phyloP scores from a whole-genome alignment of 257 asterid species.

The Solanum rostratum region DNA sequence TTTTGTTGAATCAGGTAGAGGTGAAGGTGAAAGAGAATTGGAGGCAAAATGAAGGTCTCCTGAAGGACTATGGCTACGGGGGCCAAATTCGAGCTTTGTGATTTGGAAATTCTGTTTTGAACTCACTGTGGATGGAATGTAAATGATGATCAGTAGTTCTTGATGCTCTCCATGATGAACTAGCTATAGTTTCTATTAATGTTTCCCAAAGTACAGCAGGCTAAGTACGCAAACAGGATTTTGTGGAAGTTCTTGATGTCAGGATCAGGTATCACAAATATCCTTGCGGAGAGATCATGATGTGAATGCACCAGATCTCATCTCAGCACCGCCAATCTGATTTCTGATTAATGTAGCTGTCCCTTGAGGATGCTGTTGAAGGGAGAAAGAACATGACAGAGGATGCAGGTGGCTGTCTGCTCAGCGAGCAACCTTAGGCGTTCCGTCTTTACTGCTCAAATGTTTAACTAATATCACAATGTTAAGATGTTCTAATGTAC shows the following conservation, averaged over 20 bases:
- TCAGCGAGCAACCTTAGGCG: not conserved
- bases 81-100: slow-evolving; percentile 70
- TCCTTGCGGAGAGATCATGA: not conserved
- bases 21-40: slow-evolving; percentile 92
- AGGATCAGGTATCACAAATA: not conserved
- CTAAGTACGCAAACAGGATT: not conserved
- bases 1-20: slow-evolving; percentile 42
- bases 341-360: not conserved
- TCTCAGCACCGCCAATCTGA: not conserved
- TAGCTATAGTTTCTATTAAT: not conserved
- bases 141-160: not conserved
- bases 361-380: not conserved
- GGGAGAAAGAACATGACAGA: not conserved
- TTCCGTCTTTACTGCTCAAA: not conserved
- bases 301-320: not conserved
- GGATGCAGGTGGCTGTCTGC: not conserved
- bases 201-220: not conserved
- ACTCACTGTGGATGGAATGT: not conserved
- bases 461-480: not conserved
- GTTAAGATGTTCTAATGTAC: not conserved
- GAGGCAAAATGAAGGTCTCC: slow-evolving; percentile 96
- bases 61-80: slow-evolving; percentile 78
- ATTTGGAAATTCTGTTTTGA: slow-evolving; percentile 6
- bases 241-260: not conserved
- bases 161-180: not conserved